Conservation (phyloP, 768 basidiomycete species). For the Hydnomerulius pinastri region DNA sequence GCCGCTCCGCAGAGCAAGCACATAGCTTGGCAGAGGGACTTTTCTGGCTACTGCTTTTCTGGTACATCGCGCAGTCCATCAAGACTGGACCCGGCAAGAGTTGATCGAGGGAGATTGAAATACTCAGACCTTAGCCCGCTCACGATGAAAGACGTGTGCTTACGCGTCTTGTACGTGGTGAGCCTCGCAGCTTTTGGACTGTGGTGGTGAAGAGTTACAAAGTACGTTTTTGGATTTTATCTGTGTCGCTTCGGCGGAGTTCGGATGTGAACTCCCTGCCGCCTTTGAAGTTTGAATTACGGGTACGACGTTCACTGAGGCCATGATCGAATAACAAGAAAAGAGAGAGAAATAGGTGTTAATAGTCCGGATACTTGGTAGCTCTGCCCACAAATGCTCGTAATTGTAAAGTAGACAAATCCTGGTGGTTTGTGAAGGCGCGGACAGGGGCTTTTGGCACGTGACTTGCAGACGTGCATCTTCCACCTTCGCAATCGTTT, state of each 20-base stretch:
- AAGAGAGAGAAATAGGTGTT: too few species aligned
- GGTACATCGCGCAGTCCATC: slow-evolving; percentile 61
- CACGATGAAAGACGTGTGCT: slow-evolving; percentile 39
- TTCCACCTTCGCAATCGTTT: neutral
- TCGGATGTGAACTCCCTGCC: too few species aligned
- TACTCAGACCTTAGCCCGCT: slow-evolving; percentile 85
- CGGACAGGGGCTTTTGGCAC: slow-evolving; percentile 10
- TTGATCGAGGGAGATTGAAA: slow-evolving; percentile 61
- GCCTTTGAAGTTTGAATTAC: too few species aligned
- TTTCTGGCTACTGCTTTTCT: slow-evolving; percentile 48
- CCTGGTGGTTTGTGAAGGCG: too few species aligned
- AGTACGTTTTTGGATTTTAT: neutral
- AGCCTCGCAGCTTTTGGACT: slow-evolving; percentile 66
- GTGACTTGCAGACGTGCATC: slow-evolving; percentile 20
- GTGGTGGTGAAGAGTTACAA: slow-evolving; percentile 1
- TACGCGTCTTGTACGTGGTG: slow-evolving; percentile 47
- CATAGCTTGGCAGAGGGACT: too few species aligned
- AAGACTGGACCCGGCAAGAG: slow-evolving; percentile 59
- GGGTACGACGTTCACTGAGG: too few species aligned
- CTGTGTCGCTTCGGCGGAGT: neutral
- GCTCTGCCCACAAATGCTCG: too few species aligned
- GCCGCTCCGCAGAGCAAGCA: too few species aligned
- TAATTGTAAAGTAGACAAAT: too few species aligned
- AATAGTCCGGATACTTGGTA: too few species aligned
- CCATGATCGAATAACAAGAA: too few species aligned